These are phyloP conservation scores for Mallotus repandus DNA, from an alignment of 441 rosid species.

Conservation along the genomic window DNA sequence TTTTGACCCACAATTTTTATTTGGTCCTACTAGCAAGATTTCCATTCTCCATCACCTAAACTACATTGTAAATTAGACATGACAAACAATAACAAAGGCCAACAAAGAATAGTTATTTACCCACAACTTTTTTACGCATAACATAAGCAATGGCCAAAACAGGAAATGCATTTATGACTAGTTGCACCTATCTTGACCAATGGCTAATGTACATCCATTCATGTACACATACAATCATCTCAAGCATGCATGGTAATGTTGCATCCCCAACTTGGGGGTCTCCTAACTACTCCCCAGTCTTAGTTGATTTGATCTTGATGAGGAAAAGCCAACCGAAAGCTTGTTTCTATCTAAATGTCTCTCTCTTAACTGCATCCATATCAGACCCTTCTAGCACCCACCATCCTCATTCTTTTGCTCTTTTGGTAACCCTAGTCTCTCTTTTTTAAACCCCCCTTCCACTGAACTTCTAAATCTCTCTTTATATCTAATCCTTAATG, in stretches of 20 bases:
- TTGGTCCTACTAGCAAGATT: slow-evolving; percentile 18
- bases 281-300: slow-evolving; percentile 44
- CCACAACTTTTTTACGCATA: too few species aligned
- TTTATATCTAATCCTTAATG: slow-evolving; percentile 28
- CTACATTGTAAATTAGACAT: slow-evolving; percentile 21
- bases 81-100: neutral
- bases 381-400: slow-evolving; percentile 46
- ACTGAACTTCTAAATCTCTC: slow-evolving; percentile 26
- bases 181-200: neutral
- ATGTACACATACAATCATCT: slow-evolving; percentile 20
- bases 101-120: too few species aligned
- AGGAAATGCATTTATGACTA: slow-evolving; percentile 15
- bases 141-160: neutral
- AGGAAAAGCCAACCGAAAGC: slow-evolving; percentile 64
- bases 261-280: slow-evolving; percentile 27
- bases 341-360: slow-evolving; percentile 73
- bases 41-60: slow-evolving; percentile 11
- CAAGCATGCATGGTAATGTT: slow-evolving; percentile 24
- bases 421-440: slow-evolving; percentile 29
- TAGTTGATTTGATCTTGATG: slow-evolving; percentile 66
- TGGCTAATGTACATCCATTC: slow-evolving; percentile 15
- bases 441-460: slow-evolving; percentile 35
- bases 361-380: slow-evolving; percentile 43
- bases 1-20: slow-evolving; percentile 16
- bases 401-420: slow-evolving; percentile 25